These are phyloP conservation scores for Eudorina sp. DNA, from an alignment of 139 green algal genomes.

Conservation along the genomic window DNA sequence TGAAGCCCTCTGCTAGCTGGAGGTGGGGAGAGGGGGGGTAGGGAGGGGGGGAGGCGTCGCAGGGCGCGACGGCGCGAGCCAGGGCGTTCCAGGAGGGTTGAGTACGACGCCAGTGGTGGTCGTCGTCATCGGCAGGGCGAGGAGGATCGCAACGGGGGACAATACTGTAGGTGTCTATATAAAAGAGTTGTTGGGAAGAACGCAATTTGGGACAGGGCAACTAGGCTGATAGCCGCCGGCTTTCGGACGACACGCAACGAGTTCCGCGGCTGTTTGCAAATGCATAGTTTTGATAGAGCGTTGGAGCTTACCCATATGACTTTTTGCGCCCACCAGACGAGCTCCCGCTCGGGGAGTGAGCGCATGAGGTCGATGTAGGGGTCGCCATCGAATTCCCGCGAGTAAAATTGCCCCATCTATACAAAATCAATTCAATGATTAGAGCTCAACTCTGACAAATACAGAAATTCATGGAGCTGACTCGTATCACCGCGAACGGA, in stretches of 20 bases:
- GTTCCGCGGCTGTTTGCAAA: background rate
- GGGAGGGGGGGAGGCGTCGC: background rate
- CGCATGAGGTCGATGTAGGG: slow-evolving; percentile 79
- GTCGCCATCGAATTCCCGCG: slow-evolving; percentile 72
- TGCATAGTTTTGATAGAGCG: too few species aligned
- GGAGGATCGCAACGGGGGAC: too few species aligned
- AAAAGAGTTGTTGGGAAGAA: too few species aligned
- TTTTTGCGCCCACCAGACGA: slow-evolving; percentile 78
- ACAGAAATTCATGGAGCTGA: background rate
- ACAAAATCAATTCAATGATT: slow-evolving; percentile 1
- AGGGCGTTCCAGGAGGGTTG: too few species aligned
- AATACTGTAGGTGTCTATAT: too few species aligned
- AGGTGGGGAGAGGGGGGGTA: background rate
- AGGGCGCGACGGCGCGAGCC: background rate
- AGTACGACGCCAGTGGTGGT: too few species aligned
- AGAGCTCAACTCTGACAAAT: background rate
- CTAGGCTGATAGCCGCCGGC: background rate
- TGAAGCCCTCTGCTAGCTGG: slow-evolving; percentile 71
- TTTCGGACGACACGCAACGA: background rate
- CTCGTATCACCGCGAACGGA: background rate
- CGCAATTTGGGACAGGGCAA: too few species aligned
- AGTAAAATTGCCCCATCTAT: slow-evolving; percentile 71
- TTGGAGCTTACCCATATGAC: slow-evolving; percentile 71
- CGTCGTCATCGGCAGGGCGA: too few species aligned
- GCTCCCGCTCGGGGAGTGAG: slow-evolving; percentile 70